Evolutionary conservation across 192 early-diverging fungal species (phyloP), one percentile per base, ranked within the genome.

Genomic region (Pecoramyces ruminantium): DNA sequence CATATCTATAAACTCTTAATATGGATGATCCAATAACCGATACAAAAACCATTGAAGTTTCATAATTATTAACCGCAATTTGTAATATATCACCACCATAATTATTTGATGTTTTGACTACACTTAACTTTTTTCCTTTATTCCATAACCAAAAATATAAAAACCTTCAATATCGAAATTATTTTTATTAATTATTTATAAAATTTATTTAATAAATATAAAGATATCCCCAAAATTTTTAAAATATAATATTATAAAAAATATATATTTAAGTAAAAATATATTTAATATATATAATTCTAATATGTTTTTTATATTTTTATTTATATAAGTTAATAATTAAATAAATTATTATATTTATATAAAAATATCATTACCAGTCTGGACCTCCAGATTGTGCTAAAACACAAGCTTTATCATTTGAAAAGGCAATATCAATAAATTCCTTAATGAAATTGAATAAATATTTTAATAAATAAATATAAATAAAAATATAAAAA

Each of bases 121-220:
- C 28, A 29, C 39, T 40, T 4, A 80, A 30, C 29, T 28, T 40
- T 25, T 29, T 29, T 8, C 28, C 80, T 80, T 90, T 90, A 78
- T 90, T 88, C 83, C 85, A 87, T 25, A 80, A 79, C 89, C 89
- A 90, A 25, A 86, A 83, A 79, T 86, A 88, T 28, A 90, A 58
- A 29, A 78, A 79, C 88, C 89, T 88, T 21, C 3, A 77, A 80
- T n/a, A n/a, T n/a, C n/a, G n/a, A n/a, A n/a, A n/a, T n/a, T n/a
- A n/a, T n/a, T n/a, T n/a, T n/a, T n/a, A n/a, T n/a, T n/a, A n/a
- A n/a, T n/a, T n/a, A n/a, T n/a, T n/a, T n/a, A n/a, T n/a, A n/a
- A n/a, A n/a, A n/a, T n/a, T n/a, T n/a, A n/a, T n/a, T n/a, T n/a
- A n/a, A n/a, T n/a, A n/a, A n/a, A n/a, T n/a, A n/a, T n/a, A n/a